Conservation (phyloP, 257 asterid species). For the Nicotiana knightiana region DNA sequence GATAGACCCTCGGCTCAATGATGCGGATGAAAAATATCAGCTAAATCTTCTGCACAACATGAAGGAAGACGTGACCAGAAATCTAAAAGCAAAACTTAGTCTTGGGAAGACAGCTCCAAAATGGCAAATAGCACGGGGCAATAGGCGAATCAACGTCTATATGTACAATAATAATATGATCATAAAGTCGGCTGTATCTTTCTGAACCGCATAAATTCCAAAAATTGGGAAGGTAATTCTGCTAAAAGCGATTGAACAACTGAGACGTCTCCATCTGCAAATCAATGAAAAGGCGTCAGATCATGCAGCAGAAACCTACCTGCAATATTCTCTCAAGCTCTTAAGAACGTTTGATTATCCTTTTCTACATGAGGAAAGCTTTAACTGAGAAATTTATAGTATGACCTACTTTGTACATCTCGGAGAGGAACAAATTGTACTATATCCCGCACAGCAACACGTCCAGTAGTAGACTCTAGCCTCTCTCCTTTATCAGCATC, state of each 20-base stretch:
- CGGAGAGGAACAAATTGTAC: slow-evolving; percentile 96
- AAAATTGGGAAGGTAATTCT: slow-evolving; percentile 89
- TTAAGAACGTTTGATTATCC: neutral
- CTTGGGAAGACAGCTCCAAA: neutral
- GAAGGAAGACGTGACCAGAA: slow-evolving; percentile 3
- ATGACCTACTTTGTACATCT: slow-evolving; percentile 69
- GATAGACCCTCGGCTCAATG: too few species aligned
- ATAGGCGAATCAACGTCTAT: slow-evolving; percentile 17
- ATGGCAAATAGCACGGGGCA: neutral
- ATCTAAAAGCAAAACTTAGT: neutral
- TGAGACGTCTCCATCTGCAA: slow-evolving; percentile 69
- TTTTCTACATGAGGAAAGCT: neutral
- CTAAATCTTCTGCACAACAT: slow-evolving; percentile 19
- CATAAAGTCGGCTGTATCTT: slow-evolving; percentile 53
- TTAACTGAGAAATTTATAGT: neutral
- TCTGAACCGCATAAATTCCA: slow-evolving; percentile 68
- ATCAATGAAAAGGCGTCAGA: neutral
- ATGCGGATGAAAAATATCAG: slow-evolving; percentile 14
- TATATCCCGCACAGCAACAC: slow-evolving; percentile 92
- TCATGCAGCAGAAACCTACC: neutral
- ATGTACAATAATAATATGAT: slow-evolving; percentile 39
- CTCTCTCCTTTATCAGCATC: slow-evolving; percentile 95
- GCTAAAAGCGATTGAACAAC: slow-evolving; percentile 86
- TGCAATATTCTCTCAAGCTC: neutral
- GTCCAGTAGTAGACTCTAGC: slow-evolving; percentile 79